Base-by-base conservation (phyloP, 129 eudicot species). In the Centella asiatica region DNA sequence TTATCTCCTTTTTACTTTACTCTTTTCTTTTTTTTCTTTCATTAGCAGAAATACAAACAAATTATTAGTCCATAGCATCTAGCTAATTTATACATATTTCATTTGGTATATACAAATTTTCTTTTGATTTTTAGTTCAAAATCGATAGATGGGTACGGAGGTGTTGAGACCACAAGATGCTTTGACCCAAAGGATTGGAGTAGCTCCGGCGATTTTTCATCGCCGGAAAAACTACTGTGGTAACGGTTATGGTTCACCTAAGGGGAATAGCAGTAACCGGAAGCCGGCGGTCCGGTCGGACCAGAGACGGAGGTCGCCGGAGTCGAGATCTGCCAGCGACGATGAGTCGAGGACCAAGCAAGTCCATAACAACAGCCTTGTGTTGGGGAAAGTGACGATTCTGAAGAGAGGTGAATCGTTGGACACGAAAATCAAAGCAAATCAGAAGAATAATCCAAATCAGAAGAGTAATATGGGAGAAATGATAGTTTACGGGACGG, bases 161-260 rank as follows among this genome's bases (percentile, higher is more conserved):
- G 76, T 82, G 12, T 68, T 78, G 58, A 31, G 71, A n/a, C 84
- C 84, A 11, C 88, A 78, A 19, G 81, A 82, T 71, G 25, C 28
- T 50, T 64, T 78, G 62, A 46, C 17, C 20, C 73, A 68, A n/a
- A 42, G 70, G 42, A 65, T 74, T 63, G 19, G 68, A 24, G 47
- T 62, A 0, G 31, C 72, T 10, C 73, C 67, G 60, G 59, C 68
- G 45, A 47, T 68, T 25, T 76, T 69, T 37, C 58, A 62, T 39
- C 74, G 72, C 69, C 76, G 75, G 67, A 77, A 46, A 57, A 69
- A 6, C 29, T 36, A 32, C 45, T 44, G 33, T 12, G 45, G 58
- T 12, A 56, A 34, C n/a, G n/a, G 23, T 9, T 12, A 24, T 42
- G 72, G 69, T 2, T 33, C 46, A 13, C 39, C 44, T 15, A 57